phyloP scores from a whole-genome alignment of 805 yeast species.

The Starmerella powellii region DNA sequence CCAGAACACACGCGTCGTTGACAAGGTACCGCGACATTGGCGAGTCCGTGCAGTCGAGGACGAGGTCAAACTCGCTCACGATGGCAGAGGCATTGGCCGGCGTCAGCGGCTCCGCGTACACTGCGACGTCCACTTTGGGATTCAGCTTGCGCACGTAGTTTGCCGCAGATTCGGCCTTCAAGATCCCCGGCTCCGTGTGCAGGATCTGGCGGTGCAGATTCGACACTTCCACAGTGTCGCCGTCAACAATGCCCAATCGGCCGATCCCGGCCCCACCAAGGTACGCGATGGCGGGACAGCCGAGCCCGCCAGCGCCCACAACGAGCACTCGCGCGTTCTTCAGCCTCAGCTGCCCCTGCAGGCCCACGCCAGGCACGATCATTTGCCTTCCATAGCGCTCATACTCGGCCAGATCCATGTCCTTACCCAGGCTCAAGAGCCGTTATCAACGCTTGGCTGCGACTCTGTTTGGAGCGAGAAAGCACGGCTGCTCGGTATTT shows the following conservation, averaged over 20 bases:
- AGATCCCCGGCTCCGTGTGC: slow-evolving; percentile 61
- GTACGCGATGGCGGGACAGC: slow-evolving; percentile 81
- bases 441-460: too few relatives aligned
- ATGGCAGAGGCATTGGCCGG: slow-evolving; percentile 51
- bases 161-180: slow-evolving; percentile 72
- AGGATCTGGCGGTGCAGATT: slow-evolving; percentile 84
- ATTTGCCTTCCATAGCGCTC: slow-evolving; percentile 85
- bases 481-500: too few relatives aligned
- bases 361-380: slow-evolving; percentile 74
- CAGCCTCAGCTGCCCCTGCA: slow-evolving; percentile 43
- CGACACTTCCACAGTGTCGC: slow-evolving; percentile 70
- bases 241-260: slow-evolving; percentile 71
- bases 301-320: slow-evolving; percentile 94
- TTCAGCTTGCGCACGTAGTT: slow-evolving; percentile 43
- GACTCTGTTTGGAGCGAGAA: too few relatives aligned
- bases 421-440: not conserved
- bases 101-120: slow-evolving; percentile 31
- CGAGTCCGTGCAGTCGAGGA: slow-evolving; percentile 89
- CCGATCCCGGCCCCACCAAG: slow-evolving; percentile 80
- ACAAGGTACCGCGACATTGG: slow-evolving; percentile 79
- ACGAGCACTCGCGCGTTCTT: slow-evolving; percentile 54
- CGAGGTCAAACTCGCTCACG: slow-evolving; percentile 53
- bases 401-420: slow-evolving; percentile 48
- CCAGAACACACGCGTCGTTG: slow-evolving; percentile 66
- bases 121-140: slow-evolving; percentile 47